Base-by-base conservation (phyloP, 345 rosid genomes). In the Citrus trifoliata region DNA sequence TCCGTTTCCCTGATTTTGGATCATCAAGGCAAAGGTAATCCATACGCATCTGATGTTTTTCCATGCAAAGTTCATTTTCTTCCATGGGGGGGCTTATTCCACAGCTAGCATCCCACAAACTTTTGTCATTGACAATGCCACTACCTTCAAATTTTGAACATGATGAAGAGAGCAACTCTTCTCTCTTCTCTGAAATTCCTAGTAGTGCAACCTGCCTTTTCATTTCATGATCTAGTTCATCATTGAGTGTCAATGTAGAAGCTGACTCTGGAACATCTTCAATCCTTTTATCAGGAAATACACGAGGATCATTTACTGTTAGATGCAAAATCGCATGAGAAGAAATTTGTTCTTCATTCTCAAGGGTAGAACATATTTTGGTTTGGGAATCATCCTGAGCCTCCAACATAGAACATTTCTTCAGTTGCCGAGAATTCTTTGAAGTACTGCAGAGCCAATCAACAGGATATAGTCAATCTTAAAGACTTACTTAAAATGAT, bases 251-350 rank as follows among this genome's bases (percentile, higher is more conserved):
- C 28, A 64, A 27, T 25, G 83, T 59, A 70, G 83, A 70, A 81
- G 78, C 79, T 28, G 83, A 70, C 66, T 68, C 73, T 21, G 73
- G 65, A 85, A 66, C 64, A 81, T 84, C 83, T 61, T 56, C 78
- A 76, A 18, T 70, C 73, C 58, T 74, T 79, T 80, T 81, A 79
- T 67, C 80, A 7, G 82, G 76, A 59, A 88, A 27, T 27, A 67
- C 18, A 64, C 95, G 90, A 65, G 97, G 98, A 85, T 95, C 95
- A 80, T 64, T 82, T 70, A 89, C 91, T 37, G 80, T 79, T 37
- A 84, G 83, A 58, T 88, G 79, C 76, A 91, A 77, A 80, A 90
- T 70, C 38, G 86, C 84, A 81, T 75, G 37, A 58, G 87, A 80
- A 79, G 85, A 56, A 75, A 88, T 28, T 32, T 58, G 51, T 66